Conservation (phyloP, 2,329 filamentous ascomycete species). For the Scytalidium lignicola region DNA sequence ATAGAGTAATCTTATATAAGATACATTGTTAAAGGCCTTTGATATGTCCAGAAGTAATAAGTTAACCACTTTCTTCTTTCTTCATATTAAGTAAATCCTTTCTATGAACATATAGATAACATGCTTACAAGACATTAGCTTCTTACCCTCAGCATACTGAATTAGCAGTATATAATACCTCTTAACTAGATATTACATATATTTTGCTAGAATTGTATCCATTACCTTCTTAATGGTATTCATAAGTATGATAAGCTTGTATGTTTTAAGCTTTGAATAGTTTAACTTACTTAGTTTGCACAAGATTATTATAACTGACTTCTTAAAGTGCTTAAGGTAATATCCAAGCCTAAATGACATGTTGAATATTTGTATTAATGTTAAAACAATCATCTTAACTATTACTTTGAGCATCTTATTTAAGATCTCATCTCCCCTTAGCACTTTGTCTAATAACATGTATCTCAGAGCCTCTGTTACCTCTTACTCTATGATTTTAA, state of each 20-base stretch:
- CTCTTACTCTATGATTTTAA: neutral
- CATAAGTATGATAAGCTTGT: constrained; percentile 8
- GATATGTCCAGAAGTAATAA: constrained; percentile 28
- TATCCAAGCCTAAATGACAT: constrained; percentile 9
- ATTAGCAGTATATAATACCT: constrained; percentile 8
- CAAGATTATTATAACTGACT: constrained; percentile 10
- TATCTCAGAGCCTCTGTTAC: constrained; percentile 5
- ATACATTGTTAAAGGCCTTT: constrained; percentile 26
- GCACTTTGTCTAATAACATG: constrained; percentile 10
- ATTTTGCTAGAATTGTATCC: constrained; percentile 4
- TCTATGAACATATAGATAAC: constrained; percentile 24
- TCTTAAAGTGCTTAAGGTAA: constrained; percentile 7
- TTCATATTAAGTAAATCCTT: constrained; percentile 22
- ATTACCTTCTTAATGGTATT: constrained; percentile 10
- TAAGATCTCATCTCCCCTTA: constrained; percentile 13
- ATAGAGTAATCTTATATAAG: constrained; percentile 19
- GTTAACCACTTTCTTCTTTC: constrained; percentile 17
- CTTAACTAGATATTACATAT: constrained; percentile 5
- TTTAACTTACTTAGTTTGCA: constrained; percentile 10
- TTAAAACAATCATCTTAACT: constrained; percentile 5
- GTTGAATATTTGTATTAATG: constrained; percentile 14
- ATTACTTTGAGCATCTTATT: constrained; percentile 9
- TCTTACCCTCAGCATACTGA: constrained; percentile 25
- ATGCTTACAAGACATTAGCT: constrained; percentile 20
- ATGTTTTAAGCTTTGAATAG: constrained; percentile 6